phyloP scores from a whole-genome alignment of 2,329 filamentous ascomycete species.

The Trichoderma guizhouense region DNA sequence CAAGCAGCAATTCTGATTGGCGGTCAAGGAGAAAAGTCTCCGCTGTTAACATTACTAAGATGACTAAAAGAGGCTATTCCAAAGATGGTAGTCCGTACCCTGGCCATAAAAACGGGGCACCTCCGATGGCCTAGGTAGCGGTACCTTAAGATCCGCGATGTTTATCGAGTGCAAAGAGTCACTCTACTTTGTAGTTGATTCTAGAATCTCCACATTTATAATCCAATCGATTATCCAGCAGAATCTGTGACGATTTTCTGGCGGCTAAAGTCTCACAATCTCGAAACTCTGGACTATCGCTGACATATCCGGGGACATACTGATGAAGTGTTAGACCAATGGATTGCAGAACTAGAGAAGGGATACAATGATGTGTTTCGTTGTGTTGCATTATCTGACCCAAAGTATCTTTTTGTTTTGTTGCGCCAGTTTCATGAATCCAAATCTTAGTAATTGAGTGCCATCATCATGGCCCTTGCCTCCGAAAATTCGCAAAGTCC shows the following conservation, averaged over 20 bases:
- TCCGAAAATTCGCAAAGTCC: background rate
- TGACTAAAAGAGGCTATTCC: background rate
- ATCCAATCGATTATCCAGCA: background rate
- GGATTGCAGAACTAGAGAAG: too few species aligned
- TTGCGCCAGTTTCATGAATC: background rate
- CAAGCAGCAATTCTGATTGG: background rate
- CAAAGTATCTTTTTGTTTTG: background rate
- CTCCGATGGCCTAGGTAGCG: background rate
- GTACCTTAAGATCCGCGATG: rapidly evolving
- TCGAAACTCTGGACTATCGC: background rate
- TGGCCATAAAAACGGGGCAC: background rate
- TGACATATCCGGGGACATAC: background rate
- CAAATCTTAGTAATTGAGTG: background rate
- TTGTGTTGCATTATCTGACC: background rate
- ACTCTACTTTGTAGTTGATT: background rate
- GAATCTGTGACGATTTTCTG: background rate
- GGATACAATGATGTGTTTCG: background rate
- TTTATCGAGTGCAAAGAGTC: background rate
- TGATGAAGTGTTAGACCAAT: background rate
- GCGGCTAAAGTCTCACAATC: background rate
- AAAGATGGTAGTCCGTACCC: background rate
- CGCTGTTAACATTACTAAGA: background rate
- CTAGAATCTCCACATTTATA: background rate
- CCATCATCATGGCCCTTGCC: background rate
- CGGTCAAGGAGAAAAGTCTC: background rate